phyloP scores from a whole-genome alignment of 805 yeast genomes.

The Candida chilensis region DNA sequence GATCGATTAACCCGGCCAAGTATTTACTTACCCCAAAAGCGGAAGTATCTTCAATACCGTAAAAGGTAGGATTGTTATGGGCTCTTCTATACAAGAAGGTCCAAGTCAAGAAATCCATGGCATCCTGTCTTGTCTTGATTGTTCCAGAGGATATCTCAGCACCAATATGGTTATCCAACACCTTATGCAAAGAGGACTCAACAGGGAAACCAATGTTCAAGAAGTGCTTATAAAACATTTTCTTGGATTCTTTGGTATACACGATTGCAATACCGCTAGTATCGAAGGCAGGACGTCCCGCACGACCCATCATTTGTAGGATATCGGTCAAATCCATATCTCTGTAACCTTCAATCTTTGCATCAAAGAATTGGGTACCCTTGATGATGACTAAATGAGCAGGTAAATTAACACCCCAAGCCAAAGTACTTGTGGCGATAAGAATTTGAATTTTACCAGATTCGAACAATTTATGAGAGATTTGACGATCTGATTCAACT shows the following conservation, averaged over 20 bases:
- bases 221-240: slow-evolving; percentile 69
- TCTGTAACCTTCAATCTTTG: slow-evolving; percentile 57
- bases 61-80: slow-evolving; percentile 70
- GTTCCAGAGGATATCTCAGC: slow-evolving; percentile 74
- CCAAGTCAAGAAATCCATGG: slow-evolving; percentile 70
- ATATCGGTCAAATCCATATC: slow-evolving; percentile 83
- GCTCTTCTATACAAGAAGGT: slow-evolving; percentile 68
- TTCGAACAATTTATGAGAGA: slow-evolving; percentile 64
- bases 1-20: slow-evolving; percentile 59
- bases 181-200: slow-evolving; percentile 70
- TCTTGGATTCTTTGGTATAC: slow-evolving; percentile 67
- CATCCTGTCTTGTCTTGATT: slow-evolving; percentile 53
- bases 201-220: slow-evolving; percentile 77
- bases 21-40: slow-evolving; percentile 48
- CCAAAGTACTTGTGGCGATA: slow-evolving; percentile 75
- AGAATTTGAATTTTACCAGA: slow-evolving; percentile 62
- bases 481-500: slow-evolving; percentile 61
- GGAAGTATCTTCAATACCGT: slow-evolving; percentile 57
- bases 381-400: slow-evolving; percentile 73
- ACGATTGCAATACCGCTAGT: slow-evolving; percentile 73
- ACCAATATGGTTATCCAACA: slow-evolving; percentile 71
- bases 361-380: slow-evolving; percentile 63
- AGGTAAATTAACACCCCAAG: slow-evolving; percentile 83
- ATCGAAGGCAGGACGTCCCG: slow-evolving; percentile 77
- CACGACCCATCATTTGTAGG: slow-evolving; percentile 80